Evolutionary conservation across 106 monocot genomes (phyloP), one percentile per base, ranked within the genome.

Genomic region (Agapanthus africanus): DNA sequence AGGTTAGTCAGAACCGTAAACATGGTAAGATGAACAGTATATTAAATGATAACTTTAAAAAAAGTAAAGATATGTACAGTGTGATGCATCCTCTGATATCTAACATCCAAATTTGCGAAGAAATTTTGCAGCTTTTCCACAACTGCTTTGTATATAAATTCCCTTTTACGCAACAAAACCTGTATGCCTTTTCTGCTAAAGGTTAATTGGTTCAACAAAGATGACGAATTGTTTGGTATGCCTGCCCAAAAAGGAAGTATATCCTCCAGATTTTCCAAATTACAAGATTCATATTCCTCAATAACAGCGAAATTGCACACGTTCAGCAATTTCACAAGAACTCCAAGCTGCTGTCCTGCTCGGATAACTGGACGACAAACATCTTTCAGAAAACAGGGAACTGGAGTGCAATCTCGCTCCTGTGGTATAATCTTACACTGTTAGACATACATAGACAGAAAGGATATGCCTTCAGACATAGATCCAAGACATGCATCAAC

Each of bases 371-470:
- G 83, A 56, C 57, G 19, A 54, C 70, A 74, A 37, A 81, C 60
- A 78, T 77, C 81, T 76, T 85, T 68, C 34, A 99, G 75, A 76
- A 99, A 99, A 79, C 79, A 90, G 77, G 99, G 99, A 73, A 90
- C 54, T 54, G 83, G 75, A 15, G 77, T 69, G 56, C 65, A 30
- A 70, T 67, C 71, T 71, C 74, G 74, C 37, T 83, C 87, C 91
- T 91, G 80, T 21, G 37, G 40, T 70, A 59, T 21, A 73, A 73
- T 14, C 11, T 31, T 62, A 11, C 56, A 61, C 28, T n/a, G 23
- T 36, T 40, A 70, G 62, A 37, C 70, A 73, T 33, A 57, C 38
- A 63, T 68, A 41, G n/a, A n/a, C n/a, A n/a, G 15, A 37, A 57
- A 7, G 1, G 2, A 54, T 4, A 61, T 22, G 37, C 11, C 8